Percentiles rank a stretch among this genome's conserved stretches.
Conservation (phyloP, 805 yeast species). For the Lachancea nothofagi region DNA sequence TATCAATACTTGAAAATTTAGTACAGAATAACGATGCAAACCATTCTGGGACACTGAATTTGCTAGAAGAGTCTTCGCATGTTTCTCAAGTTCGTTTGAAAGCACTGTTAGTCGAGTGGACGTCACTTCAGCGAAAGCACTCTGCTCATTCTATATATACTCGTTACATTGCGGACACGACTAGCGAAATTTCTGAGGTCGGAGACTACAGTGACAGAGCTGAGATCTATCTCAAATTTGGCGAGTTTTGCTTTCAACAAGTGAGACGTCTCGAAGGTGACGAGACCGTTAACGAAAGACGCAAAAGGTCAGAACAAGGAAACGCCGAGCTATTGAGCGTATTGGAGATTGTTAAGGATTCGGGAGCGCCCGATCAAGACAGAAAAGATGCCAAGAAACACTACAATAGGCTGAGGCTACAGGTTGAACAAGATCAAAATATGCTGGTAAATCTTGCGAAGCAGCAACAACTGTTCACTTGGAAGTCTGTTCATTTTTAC, state of each 20-base stretch:
- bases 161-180: conserved; percentile 44
- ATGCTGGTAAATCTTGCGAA: conserved; percentile 38
- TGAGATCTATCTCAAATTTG: conserved; percentile 53
- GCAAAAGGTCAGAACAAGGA: conserved; percentile 39
- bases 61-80: neutral
- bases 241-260: conserved; percentile 68
- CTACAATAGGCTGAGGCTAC: conserved; percentile 43
- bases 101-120: conserved; percentile 58
- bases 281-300: conserved; percentile 40
- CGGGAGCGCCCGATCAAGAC: conserved; percentile 40
- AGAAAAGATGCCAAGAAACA: conserved; percentile 49
- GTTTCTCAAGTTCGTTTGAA: conserved; percentile 25
- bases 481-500: conserved; percentile 54
- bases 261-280: conserved; percentile 40
- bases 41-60: neutral
- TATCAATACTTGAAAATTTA: conserved; percentile 44
- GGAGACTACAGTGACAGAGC: conserved; percentile 33
- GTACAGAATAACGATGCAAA: neutral
- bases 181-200: conserved; percentile 14
- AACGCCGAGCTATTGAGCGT: conserved; percentile 46
- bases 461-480: conserved; percentile 41
- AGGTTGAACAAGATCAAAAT: conserved; percentile 44
- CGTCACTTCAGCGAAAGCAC: conserved; percentile 64
- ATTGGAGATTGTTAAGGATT: conserved; percentile 38
- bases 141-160: conserved; percentile 53